Conservation (phyloP, 129 eudicot genomes). For the Centrapalus pauciflorus region DNA sequence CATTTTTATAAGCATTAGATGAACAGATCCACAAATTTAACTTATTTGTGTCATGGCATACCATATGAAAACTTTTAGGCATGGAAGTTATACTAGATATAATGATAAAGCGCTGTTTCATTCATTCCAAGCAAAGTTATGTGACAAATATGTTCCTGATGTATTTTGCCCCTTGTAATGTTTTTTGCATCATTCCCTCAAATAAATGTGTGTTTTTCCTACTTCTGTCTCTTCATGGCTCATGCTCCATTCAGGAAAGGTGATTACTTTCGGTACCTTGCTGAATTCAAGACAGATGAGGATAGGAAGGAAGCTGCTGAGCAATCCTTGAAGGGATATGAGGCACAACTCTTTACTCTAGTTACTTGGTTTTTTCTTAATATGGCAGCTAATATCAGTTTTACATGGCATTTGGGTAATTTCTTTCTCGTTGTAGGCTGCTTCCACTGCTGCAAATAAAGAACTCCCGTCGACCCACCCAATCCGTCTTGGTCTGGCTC, state of each 20-base stretch:
- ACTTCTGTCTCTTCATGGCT: not conserved
- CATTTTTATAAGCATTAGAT: too few relatives aligned
- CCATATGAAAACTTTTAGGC: too few relatives aligned
- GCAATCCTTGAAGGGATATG: constrained; percentile 73
- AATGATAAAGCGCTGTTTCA: too few relatives aligned
- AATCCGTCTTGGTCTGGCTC: constrained; percentile 93
- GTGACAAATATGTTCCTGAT: too few relatives aligned
- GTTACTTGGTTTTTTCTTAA: not conserved
- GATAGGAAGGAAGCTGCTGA: constrained; percentile 80
- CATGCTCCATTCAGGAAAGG: constrained; percentile 74
- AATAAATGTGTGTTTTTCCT: not conserved
- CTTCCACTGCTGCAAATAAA: constrained; percentile 64
- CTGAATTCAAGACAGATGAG: constrained; percentile 70
- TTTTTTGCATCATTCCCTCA: too few relatives aligned
- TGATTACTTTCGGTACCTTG: constrained; percentile 84
- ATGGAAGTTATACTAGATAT: too few relatives aligned
- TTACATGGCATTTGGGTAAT: not conserved
- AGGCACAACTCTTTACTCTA: constrained; percentile 41
- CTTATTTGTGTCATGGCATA: too few relatives aligned
- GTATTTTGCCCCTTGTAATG: too few relatives aligned
- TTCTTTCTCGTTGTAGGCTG: constrained; percentile 45
- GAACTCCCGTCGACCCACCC: constrained; percentile 94
- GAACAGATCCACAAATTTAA: too few relatives aligned
- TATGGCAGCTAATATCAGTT: not conserved
- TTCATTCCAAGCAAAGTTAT: too few relatives aligned